Evolutionary conservation across 129 eudicot genomes (phyloP).

Genomic region (Solidago caesia): DNA sequence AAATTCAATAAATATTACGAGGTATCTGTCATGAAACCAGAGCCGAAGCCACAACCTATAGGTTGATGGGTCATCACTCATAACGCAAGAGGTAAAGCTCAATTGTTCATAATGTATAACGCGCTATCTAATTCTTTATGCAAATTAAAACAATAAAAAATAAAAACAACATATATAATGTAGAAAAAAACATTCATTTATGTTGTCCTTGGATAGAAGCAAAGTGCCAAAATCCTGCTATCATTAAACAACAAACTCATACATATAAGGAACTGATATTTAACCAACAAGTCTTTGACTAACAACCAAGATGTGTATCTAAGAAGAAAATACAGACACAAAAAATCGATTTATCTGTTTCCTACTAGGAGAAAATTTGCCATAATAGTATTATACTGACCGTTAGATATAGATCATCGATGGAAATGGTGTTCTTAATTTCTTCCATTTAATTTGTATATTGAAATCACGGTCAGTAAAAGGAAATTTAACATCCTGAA

Average conservation of each 20-base stretch:
- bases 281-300: background rate
- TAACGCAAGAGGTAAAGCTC: background rate
- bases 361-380: background rate
- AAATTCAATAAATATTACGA: too few species aligned
- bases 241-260: conserved; percentile 10
- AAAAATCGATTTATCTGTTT: background rate
- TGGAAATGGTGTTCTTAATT: background rate
- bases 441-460: background rate
- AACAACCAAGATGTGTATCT: background rate
- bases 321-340: background rate
- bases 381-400: background rate
- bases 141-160: background rate
- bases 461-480: background rate
- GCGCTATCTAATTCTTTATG: background rate
- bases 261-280: conserved; percentile 7
- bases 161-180: background rate
- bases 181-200: background rate
- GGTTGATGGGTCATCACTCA: background rate
- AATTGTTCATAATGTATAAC: background rate
- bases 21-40: background rate
- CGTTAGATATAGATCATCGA: background rate
- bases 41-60: background rate
- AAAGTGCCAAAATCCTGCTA: background rate
- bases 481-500: background rate
- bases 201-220: background rate